phyloP scores from a whole-genome alignment of 768 basidiomycete species.

The Suillus decipiens region DNA sequence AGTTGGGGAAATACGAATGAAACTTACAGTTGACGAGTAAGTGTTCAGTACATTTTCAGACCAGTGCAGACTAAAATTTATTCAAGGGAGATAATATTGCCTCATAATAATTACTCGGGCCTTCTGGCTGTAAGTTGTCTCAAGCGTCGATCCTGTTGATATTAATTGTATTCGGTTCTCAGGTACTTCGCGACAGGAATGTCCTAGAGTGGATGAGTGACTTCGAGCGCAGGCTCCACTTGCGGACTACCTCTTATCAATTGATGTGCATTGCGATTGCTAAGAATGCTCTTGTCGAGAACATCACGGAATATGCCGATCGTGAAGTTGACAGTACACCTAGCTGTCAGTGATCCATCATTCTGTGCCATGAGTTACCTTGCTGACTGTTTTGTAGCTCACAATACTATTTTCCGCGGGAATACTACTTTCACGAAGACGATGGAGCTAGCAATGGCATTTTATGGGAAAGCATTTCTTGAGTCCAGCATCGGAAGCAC shows the following conservation, averaged over 20 bases:
- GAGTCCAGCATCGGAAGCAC: conserved; percentile 76
- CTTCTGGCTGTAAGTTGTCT: conserved; percentile 53
- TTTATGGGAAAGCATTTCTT: conserved; percentile 78
- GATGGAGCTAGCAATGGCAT: conserved; percentile 79
- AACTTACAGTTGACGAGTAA: conserved; percentile 75
- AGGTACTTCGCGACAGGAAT: conserved; percentile 54
- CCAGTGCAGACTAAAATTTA: conserved; percentile 13
- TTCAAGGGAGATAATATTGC: conserved; percentile 76
- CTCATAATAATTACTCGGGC: conserved; percentile 59
- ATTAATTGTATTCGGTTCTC: conserved; percentile 2
- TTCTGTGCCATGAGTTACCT: neutral
- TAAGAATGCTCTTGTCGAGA: conserved; percentile 61
- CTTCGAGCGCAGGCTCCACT: conserved; percentile 63
- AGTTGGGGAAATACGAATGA: conserved; percentile 75
- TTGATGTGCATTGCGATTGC: conserved; percentile 71
- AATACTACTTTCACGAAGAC: conserved; percentile 71
- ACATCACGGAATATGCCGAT: conserved; percentile 69
- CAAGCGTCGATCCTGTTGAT: neutral
- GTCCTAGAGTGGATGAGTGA: conserved; percentile 76
- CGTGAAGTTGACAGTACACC: conserved; percentile 71
- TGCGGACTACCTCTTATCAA: conserved; percentile 62
- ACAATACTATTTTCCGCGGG: conserved; percentile 73
- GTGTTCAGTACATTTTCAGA: conserved; percentile 21
- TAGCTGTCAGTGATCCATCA: conserved; percentile 48
- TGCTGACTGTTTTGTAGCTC: conserved; percentile 45